Base-by-base conservation (phyloP, 1,284 basidiomycete species). In the Dichomitus squalens region DNA sequence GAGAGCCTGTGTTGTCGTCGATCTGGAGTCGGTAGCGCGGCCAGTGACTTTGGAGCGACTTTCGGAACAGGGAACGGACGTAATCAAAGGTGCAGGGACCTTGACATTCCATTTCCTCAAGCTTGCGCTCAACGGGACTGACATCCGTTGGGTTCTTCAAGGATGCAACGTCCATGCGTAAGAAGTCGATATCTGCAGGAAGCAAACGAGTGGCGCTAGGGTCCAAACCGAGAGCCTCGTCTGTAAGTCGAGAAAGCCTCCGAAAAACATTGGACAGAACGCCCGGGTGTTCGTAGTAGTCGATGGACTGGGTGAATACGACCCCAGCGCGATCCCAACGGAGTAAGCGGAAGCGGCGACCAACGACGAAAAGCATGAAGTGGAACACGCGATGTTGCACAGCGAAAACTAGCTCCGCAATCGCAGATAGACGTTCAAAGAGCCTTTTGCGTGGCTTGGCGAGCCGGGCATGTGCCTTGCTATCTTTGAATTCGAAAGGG, bases 321-420 rank as follows among this genome's bases (percentile, higher is more conserved):
- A 53, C n/a, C 12, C 57, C 60, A 1, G 56, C 53, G 1, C 40
- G 29, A 23, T 58, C 53, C 46, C 40, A 61, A 21, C 50, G 51
- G 36, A 56, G 39, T 7, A 50, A 16, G 1, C 59, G 49, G 8
- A 41, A 49, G 11, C 36, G 8, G 16, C 46, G 46, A 4, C 47
- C 46, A 11, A 49, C 9, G 53, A 55, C 36, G 7, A 53, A 14
- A 9, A 48, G 34, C 35, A 53, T 47, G 52, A 53, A 36, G 52
- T 47, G 33, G 52, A 35, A 46, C 5, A 36, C 8, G 27, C 55
- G 55, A 4, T 56, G 55, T 27, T 56, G 55, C 23, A 18, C 27
- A 6, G 16, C n/a, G 20, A 55, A 20, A 21, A 50, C 7, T 2
- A 35, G 6, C 18, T 55, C 47, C 7, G 39, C 53, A 11, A 14